Conservation (phyloP, 768 basidiomycete species). For the Hygrocybe coccinea region DNA sequence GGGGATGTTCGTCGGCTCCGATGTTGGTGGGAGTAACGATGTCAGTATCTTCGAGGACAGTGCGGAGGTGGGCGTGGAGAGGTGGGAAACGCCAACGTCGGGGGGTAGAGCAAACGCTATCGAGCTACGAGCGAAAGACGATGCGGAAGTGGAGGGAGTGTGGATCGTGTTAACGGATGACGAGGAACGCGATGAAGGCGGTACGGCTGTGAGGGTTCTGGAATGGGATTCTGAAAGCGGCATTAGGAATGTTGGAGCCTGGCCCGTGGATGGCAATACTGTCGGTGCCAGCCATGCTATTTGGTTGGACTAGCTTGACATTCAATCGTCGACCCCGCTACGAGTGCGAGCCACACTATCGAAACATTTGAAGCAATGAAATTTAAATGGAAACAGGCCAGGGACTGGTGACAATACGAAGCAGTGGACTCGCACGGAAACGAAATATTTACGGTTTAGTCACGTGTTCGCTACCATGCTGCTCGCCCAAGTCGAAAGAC, state of each 20-base stretch:
- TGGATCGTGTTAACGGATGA: conserved; percentile 42
- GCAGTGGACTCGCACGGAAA: too few species aligned
- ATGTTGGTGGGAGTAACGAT: conserved; percentile 15
- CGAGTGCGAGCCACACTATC: too few species aligned
- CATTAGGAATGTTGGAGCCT: conserved; percentile 26
- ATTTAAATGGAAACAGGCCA: too few species aligned
- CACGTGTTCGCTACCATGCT: not conserved
- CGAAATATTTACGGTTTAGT: not conserved
- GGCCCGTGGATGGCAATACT: conserved; percentile 26
- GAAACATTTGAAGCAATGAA: too few species aligned
- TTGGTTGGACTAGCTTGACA: conserved; percentile 37
- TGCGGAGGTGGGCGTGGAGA: conserved; percentile 25
- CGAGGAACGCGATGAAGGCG: conserved; percentile 31
- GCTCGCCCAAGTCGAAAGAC: not conserved
- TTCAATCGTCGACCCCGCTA: too few species aligned
- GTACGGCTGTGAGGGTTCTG: conserved; percentile 39
- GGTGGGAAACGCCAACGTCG: conserved; percentile 38
- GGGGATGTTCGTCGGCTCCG: conserved; percentile 28
- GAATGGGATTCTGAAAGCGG: conserved; percentile 47
- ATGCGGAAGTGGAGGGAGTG: conserved; percentile 10
- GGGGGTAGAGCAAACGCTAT: conserved; percentile 52
- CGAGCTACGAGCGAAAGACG: conserved; percentile 35
- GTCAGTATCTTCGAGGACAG: too few species aligned
- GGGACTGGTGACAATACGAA: too few species aligned
- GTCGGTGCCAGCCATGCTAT: conserved; percentile 49